Conservation (phyloP, 768 basidiomycete species). For the Lyophyllum shimeji region DNA sequence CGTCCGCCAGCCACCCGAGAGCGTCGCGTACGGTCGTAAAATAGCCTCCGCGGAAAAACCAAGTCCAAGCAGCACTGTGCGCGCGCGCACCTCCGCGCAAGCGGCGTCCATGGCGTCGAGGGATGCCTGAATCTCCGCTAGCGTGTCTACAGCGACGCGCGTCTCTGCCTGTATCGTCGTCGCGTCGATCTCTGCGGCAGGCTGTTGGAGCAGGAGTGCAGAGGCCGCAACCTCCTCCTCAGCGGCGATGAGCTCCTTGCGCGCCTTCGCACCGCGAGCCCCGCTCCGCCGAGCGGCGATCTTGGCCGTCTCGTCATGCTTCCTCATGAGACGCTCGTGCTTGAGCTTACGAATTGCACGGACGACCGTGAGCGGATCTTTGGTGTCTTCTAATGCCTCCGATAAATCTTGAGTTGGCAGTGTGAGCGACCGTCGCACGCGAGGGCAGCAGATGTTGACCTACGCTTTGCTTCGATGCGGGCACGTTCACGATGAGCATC, state of each 20-base stretch:
- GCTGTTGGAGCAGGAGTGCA: conserved; percentile 22
- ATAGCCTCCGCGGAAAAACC: conserved; percentile 48
- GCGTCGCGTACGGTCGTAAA: conserved; percentile 37
- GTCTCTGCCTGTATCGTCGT: conserved; percentile 20
- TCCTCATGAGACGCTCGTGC: conserved; percentile 22
- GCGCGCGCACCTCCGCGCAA: conserved; percentile 47
- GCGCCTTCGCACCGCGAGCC: conserved; percentile 54
- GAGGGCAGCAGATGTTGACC: conserved; percentile 13
- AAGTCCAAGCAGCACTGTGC: conserved; percentile 53
- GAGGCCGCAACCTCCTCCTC: conserved; percentile 40
- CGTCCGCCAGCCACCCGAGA: conserved; percentile 70
- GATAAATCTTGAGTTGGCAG: conserved; percentile 5
- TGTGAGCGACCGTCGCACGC: neutral
- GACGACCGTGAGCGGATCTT: conserved; percentile 23
- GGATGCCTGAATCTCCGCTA: conserved; percentile 25
- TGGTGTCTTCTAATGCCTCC: conserved; percentile 25
- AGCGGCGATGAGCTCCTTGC: conserved; percentile 46
- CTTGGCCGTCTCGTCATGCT: conserved; percentile 38
- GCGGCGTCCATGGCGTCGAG: conserved; percentile 31
- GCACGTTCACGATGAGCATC: conserved; percentile 36
- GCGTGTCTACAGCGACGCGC: conserved; percentile 22
- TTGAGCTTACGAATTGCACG: conserved; percentile 26
- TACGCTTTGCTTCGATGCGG: conserved; percentile 27
- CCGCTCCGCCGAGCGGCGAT: conserved; percentile 54
- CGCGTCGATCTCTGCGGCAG: conserved; percentile 22